Conservation (phyloP, 306 rosid genomes). For the Crotalaria pallida region DNA sequence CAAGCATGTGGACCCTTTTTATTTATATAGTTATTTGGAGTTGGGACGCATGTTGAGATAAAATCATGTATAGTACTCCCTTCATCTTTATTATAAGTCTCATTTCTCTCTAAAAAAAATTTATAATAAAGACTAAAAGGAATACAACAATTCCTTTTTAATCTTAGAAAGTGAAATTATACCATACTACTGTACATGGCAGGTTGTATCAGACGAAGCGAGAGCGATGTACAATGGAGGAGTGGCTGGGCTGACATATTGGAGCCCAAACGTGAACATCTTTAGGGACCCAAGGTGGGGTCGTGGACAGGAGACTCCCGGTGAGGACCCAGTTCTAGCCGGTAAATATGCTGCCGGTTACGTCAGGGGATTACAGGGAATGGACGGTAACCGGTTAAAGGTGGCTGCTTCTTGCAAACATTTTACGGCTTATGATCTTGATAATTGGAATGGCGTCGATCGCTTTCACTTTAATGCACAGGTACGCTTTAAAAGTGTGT, state of each 20-base stretch:
- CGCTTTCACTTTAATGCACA: slow-evolving; percentile 77
- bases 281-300: slow-evolving; percentile 90
- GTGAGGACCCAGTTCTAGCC: slow-evolving; percentile 69
- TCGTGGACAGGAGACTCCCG: slow-evolving; percentile 91
- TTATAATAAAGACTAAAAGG: too few relatives aligned
- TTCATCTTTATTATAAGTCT: too few relatives aligned
- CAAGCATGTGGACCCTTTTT: too few relatives aligned
- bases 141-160: too few relatives aligned
- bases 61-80: too few relatives aligned
- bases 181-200: not conserved
- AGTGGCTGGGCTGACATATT: slow-evolving; percentile 61
- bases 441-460: slow-evolving; percentile 83
- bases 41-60: too few relatives aligned
- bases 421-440: slow-evolving; percentile 75
- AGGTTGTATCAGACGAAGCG: slow-evolving; percentile 84
- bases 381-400: slow-evolving; percentile 48
- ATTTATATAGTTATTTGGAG: too few relatives aligned
- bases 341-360: slow-evolving; percentile 70
- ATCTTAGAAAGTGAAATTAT: too few relatives aligned
- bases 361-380: slow-evolving; percentile 70
- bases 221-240: slow-evolving; percentile 91
- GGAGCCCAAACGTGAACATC: slow-evolving; percentile 87
- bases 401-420: slow-evolving; percentile 90
- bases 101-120: too few relatives aligned
- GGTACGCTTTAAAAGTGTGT: slow-evolving; percentile 37